Evolutionary conservation across 192 early-diverging fungal species (phyloP), one percentile per base, ranked within the genome.

Genomic region (Dissophora globulifera): DNA sequence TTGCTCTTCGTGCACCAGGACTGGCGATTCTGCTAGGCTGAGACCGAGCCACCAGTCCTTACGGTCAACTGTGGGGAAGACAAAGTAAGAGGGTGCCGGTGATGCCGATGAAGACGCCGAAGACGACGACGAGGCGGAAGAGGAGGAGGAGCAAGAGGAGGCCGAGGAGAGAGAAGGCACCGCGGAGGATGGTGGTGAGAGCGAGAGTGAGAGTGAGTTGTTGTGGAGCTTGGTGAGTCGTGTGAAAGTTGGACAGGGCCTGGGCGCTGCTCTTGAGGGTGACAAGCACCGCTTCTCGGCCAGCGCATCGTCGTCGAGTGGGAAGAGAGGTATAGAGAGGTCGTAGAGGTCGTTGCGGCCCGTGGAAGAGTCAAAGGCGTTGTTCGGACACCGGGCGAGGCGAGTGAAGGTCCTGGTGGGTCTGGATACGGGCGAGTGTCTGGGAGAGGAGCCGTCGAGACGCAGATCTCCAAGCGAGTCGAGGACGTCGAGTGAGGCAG

Each of bases 41-140:
- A 27, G 27, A 23, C 23, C 56, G 4, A 30, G 22, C 67, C 67
- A 69, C 67, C 67, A 69, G 27, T 53, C 49, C 35, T 54, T 58
- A n/a, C 42, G 58, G 13, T 60, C 58, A 27, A 26, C 32, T 6
- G 50, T 19, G 2, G 67, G 67, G 27, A 69, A 69, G 20, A 60
- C 19, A 26, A 69, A 60, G 7, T 41, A 30, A 10, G 57, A 40
- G 0, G 50, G 27, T 16, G 67, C 40, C 2, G 59, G 42, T 41
- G 60, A 62, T 15, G 46, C 19, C 17, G 48, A 50, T 48, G 45
- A 27, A 13, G 43, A 49, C 12, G 33, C 35, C n/a, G 35, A 59
- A 12, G 38, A 50, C 12, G 40, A 52, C 15, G 57, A 22, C 22
- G 51, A 66, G 2, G 62, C 25, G 12, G 66, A 29, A 26, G 67